Conservation (phyloP, 2,329 filamentous ascomycete species). For the Zelopaecilomyces penicillatus region DNA sequence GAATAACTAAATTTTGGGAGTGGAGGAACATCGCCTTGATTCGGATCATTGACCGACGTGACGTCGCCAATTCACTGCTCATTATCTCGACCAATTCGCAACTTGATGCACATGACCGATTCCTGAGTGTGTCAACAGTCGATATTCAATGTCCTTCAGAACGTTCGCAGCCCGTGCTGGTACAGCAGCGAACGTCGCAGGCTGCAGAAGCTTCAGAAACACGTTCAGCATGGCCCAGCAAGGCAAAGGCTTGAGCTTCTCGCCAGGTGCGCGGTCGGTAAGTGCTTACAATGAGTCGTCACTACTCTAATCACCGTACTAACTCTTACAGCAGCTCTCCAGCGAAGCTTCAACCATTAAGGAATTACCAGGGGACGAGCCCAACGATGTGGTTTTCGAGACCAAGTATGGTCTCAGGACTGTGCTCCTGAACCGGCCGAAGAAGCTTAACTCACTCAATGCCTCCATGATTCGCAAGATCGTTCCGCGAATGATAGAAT, state of each 20-base stretch:
- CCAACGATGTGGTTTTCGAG: slow-evolving; percentile 88
- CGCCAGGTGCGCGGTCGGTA: slow-evolving; percentile 31
- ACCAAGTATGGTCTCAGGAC: slow-evolving; percentile 82
- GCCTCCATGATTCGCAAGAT: slow-evolving; percentile 96
- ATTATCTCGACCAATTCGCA: no score
- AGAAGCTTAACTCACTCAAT: slow-evolving; percentile 87
- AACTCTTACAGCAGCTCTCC: slow-evolving; percentile 22
- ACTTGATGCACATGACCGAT: no score
- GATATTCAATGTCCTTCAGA: slow-evolving; percentile 48
- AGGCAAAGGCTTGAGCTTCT: slow-evolving; percentile 61
- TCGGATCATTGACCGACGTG: no score
- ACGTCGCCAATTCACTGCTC: no score
- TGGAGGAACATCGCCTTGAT: no score
- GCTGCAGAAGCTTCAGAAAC: slow-evolving; percentile 33
- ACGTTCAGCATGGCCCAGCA: slow-evolving; percentile 65
- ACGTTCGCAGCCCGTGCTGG: slow-evolving; percentile 46
- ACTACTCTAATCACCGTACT: background rate
- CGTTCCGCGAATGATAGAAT: slow-evolving; percentile 78
- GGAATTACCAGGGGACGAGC: slow-evolving; percentile 60
- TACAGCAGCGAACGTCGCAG: slow-evolving; percentile 37
- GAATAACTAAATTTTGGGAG: no score
- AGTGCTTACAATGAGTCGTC: background rate
- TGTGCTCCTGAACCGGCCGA: slow-evolving; percentile 87
- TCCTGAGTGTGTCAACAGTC: slow-evolving; percentile 16
- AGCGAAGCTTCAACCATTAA: slow-evolving; percentile 32